Conservation (phyloP, 2,329 filamentous ascomycete species). For the Exophiala lecanii-corni region DNA sequence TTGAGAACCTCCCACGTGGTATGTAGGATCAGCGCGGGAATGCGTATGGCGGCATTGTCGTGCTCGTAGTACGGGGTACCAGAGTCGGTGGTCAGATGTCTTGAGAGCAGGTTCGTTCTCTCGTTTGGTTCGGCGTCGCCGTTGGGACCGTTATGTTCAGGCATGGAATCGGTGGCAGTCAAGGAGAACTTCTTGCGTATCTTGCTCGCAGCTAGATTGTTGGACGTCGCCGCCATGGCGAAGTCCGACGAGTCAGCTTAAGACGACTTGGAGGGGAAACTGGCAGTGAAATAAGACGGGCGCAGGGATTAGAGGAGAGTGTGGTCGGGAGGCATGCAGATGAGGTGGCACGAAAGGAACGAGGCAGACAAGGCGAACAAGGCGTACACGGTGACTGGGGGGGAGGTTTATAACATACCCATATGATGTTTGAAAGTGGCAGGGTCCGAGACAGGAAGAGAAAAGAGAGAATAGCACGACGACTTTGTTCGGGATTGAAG, state of each 20-base stretch:
- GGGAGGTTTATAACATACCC: constrained; percentile 4
- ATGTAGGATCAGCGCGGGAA: constrained; percentile 36
- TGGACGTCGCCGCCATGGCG: constrained; percentile 16
- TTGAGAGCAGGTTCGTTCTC: constrained; percentile 32
- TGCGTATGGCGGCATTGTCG: constrained; percentile 35
- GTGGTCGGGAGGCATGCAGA: background rate
- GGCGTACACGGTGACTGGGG: background rate
- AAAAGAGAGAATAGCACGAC: background rate
- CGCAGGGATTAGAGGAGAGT: background rate
- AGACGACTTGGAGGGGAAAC: background rate
- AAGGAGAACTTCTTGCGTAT: constrained; percentile 17
- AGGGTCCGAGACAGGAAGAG: background rate
- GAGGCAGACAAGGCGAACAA: background rate
- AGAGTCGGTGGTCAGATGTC: constrained; percentile 19
- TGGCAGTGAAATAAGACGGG: too few relatives aligned
- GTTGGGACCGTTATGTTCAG: constrained; percentile 28
- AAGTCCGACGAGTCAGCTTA: constrained; percentile 9
- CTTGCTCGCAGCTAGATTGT: constrained; percentile 20
- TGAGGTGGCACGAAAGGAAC: background rate
- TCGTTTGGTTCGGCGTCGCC: constrained; percentile 32
- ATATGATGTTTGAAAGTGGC: background rate
- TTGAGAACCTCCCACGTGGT: constrained; percentile 42
- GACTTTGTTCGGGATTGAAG: background rate
- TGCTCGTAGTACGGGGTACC: constrained; percentile 34
- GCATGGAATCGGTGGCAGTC: constrained; percentile 16